Percentiles rank a stretch among this genome's conserved stretches.
phyloP scores from a whole-genome alignment of 73 alveolate species.

The Tetrahymena elliotti region DNA sequence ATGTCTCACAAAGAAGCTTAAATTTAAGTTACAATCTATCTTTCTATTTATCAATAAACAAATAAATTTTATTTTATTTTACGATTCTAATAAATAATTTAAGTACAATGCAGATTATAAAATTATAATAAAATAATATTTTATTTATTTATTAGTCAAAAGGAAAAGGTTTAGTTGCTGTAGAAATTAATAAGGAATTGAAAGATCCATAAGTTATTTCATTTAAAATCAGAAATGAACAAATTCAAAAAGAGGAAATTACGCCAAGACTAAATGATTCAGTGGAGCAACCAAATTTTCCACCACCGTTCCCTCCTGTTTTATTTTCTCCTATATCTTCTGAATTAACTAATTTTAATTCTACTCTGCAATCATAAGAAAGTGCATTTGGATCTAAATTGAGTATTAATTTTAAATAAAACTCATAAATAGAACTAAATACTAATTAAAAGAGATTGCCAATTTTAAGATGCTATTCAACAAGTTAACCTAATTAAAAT shows the following conservation, averaged over 20 bases:
- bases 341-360: neutral
- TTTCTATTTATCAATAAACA: no score
- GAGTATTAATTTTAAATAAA: neutral
- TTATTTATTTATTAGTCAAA: neutral
- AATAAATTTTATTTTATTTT: no score
- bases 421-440: neutral
- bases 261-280: neutral
- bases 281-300: neutral
- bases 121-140: no score
- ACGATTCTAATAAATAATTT: no score
- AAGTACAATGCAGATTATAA: no score
- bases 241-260: neutral
- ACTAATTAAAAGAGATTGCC: neutral
- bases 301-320: neutral
- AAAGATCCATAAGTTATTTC: neutral
- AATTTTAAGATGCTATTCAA: neutral
- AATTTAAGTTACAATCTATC: no score
- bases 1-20: no score
- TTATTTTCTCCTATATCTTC: neutral
- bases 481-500: neutral
- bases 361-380: neutral
- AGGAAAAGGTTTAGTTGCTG: neutral
- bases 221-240: neutral
- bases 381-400: neutral
- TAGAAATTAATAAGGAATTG: neutral